Percentiles rank a stretch among this genome's conserved stretches.
Evolutionary conservation across 1,284 basidiomycete species (phyloP).

Genomic region (Farysia itapuensis): DNA sequence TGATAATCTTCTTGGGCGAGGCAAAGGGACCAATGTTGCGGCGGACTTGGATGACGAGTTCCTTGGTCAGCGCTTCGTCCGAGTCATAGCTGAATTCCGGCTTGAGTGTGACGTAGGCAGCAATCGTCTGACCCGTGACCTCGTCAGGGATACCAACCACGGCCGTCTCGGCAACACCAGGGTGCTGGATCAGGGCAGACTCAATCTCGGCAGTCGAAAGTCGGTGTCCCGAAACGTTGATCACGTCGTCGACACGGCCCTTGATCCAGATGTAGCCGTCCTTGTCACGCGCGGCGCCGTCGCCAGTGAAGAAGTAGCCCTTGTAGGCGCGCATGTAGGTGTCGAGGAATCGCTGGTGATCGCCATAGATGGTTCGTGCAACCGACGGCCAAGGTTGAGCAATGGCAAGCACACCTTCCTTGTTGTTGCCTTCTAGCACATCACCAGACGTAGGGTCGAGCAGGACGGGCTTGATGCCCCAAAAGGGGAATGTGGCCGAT

Average conservation of each 20-base stretch:
- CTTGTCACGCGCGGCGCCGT: slow-evolving; percentile 89
- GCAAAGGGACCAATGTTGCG: slow-evolving; percentile 68
- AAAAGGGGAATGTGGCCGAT: slow-evolving; percentile 94
- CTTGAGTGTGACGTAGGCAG: slow-evolving; percentile 65
- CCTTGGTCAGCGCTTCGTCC: slow-evolving; percentile 76
- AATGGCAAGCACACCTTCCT: slow-evolving; percentile 87
- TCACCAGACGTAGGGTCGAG: slow-evolving; percentile 79
- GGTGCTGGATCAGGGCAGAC: slow-evolving; percentile 88
- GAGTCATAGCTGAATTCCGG: slow-evolving; percentile 75
- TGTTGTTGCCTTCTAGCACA: slow-evolving; percentile 76
- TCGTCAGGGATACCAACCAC: slow-evolving; percentile 58
- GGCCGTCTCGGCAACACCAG: slow-evolving; percentile 92
- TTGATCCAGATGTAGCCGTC: slow-evolving; percentile 91
- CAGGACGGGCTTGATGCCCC: slow-evolving; percentile 86
- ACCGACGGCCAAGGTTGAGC: slow-evolving; percentile 92
- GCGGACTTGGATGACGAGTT: slow-evolving; percentile 88
- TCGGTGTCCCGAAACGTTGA: slow-evolving; percentile 81
- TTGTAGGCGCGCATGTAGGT: slow-evolving; percentile 80
- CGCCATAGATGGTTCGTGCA: slow-evolving; percentile 87
- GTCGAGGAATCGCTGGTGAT: slow-evolving; percentile 88
- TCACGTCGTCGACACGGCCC: slow-evolving; percentile 85
- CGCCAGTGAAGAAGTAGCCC: slow-evolving; percentile 89
- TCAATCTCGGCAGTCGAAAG: slow-evolving; percentile 97
- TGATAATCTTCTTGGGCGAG: slow-evolving; percentile 80
- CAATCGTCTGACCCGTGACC: slow-evolving; percentile 57